Evolutionary conservation across 1,284 basidiomycete species (phyloP), one percentile per base, ranked within the genome.

Genomic region (Dichomitus squalens): DNA sequence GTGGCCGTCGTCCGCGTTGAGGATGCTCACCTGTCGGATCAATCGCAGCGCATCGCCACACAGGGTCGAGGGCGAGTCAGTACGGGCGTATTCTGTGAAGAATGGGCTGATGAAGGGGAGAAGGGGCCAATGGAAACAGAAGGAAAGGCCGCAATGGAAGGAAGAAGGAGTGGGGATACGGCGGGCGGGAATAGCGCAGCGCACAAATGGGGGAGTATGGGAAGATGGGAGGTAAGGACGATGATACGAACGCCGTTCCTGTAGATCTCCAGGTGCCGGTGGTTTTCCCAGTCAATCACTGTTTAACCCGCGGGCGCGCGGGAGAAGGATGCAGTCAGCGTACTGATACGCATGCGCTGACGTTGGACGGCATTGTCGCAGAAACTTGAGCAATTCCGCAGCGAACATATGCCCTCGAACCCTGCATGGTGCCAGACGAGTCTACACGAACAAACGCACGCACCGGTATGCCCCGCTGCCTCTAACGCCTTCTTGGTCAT

Each of bases 261-360:
- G 66, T 81, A 80, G 18, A 85, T 79, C 63, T 84, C 83, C 8
- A 78, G 65, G 64, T 83, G 81, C 34, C 79, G 75, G 68, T 84
- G 78, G 4, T 78, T 75, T 56, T 79, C 74, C 83, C 83, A 85
- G 58, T 84, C 79, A 49, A 85, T 77, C 20, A 84, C 83, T 82
- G 39, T 43, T n/a, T 16, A 31, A 46, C 38, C n/a, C 29, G 43
- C 12, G 21, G 23, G 44, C 11, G 27, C 44, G 23, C 54, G 43
- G 34, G 20, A 47, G 27, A 50, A 49, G 46, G 43, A 16, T 21
- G 38, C 49, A 35, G 39, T 35, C 34, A 36, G 35, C 35, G 34
- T 21, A 21, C 12, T 39, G 20, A 29, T n/a, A 39, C 27, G 48
- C 48, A 18, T 35, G 5, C 12, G 14, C 16, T 20, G 12, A 39